Evolutionary conservation across 176 grass and related monocot genomes (phyloP), one percentile per base, ranked within the genome.

Genomic region (Alloteropsis semialata): DNA sequence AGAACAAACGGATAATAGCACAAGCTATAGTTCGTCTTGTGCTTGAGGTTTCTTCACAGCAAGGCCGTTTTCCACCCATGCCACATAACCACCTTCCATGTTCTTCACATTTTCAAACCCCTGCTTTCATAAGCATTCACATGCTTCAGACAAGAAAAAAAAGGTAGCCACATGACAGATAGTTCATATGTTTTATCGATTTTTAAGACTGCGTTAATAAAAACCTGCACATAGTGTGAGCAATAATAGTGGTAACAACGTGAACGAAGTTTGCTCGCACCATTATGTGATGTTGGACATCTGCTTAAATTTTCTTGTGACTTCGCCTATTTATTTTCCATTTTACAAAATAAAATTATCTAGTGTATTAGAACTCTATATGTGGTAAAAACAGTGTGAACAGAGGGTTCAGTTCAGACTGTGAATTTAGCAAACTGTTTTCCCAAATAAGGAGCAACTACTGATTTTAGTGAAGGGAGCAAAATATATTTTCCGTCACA

Each of bases 101-200:
- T 94, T 91, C 81, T 94, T 94, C 57, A 85, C 72, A 62, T 84
- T 75, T 74, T 76, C 74, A 74, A 89, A 94, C 57, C 92, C 92
- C 92, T 94, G 79, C 17, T 74, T 84, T 61, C 32, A 61, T 13
- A 73, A 36, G 36, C 2, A 29, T 38, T 69, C 46, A 76, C 12
- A 65, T 50, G 18, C 46, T 77, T 78, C n/a, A 78, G 77, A 27
- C 2, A 27, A 38, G 65, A 33, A 74, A 54, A 74, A 54, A 65
- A 5, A 10, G 3, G 14, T 15, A 19, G 16, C 6, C 11, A 15
- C 11, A 15, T 1, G 12, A 62, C 63, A 65, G 22, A 83, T 49
- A 22, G 50, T 19, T 14, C 0, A 51, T 22, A 83, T 63, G 5
- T 24, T 65, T 28, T 10, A 10, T 48, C n/a, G 44, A 65, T 2